Evolutionary conservation across 768 basidiomycete genomes (phyloP).

Genomic region (Kwoniella sp.): DNA sequence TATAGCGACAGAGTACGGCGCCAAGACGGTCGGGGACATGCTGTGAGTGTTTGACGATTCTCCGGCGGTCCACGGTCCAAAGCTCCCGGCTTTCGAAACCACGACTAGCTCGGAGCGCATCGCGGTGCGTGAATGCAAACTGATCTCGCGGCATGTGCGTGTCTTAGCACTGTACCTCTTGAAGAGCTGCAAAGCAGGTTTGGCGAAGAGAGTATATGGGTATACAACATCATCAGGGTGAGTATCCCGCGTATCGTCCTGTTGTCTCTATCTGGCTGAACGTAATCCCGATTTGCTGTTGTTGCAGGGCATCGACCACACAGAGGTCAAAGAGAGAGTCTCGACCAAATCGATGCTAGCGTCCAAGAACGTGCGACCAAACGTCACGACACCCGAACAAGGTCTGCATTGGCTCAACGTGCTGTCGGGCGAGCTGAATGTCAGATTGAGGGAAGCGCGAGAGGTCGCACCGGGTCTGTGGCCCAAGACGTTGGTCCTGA

Average conservation of each 20-base stretch:
- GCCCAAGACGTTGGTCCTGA: constrained; percentile 88
- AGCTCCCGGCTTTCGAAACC: too few species aligned
- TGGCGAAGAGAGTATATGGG: constrained; percentile 69
- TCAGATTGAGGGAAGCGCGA: constrained; percentile 80
- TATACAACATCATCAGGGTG: constrained; percentile 85
- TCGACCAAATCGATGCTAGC: constrained; percentile 89
- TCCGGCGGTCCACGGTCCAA: too few species aligned
- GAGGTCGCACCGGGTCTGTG: constrained; percentile 72
- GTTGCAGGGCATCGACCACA: constrained; percentile 72
- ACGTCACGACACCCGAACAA: constrained; percentile 71
- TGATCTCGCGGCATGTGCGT: background rate
- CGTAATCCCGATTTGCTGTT: constrained; percentile 13
- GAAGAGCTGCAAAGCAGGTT: constrained; percentile 58
- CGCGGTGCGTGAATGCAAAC: background rate
- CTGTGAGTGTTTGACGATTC: constrained; percentile 63
- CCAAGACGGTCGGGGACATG: constrained; percentile 84
- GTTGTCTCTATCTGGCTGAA: background rate
- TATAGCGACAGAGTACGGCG: constrained; percentile 84
- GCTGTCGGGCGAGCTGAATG: constrained; percentile 83
- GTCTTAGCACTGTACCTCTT: constrained; percentile 51
- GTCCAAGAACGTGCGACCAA: constrained; percentile 86
- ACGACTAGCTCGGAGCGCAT: background rate
- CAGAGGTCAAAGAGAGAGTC: constrained; percentile 87
- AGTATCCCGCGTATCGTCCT: constrained; percentile 30
- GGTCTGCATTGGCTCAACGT: constrained; percentile 90